These are phyloP conservation scores for Monosporascus sp. DNA, from an alignment of 2,329 filamentous ascomycete species.

Conservation along the genomic window DNA sequence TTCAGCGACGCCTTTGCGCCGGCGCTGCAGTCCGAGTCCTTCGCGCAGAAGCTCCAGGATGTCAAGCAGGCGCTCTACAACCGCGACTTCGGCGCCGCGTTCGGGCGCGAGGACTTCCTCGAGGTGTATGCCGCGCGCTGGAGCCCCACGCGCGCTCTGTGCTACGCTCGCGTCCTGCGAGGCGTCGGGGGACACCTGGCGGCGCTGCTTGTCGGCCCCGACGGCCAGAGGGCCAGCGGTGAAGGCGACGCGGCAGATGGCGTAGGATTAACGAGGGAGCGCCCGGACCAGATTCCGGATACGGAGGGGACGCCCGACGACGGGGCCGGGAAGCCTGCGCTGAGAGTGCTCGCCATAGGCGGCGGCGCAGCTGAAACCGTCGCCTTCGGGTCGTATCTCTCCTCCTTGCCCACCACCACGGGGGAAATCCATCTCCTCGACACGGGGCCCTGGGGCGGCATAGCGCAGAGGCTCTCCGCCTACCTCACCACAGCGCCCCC, in stretches of 20 bases:
- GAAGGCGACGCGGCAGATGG: background rate
- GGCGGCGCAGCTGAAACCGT: conserved; percentile 59
- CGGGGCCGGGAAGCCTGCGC: conserved; percentile 1
- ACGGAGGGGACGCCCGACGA: conserved; percentile 4
- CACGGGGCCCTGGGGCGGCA: conserved; percentile 68
- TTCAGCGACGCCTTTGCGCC: conserved; percentile 45
- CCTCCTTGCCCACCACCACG: conserved; percentile 9
- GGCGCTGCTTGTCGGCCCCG: conserved; percentile 13
- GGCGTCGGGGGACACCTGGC: conserved; percentile 30
- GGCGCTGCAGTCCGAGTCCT: conserved; percentile 39
- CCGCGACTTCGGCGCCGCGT: conserved; percentile 77
- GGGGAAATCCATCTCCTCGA: conserved; percentile 63
- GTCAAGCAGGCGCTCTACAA: conserved; percentile 83
- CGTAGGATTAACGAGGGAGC: no score
- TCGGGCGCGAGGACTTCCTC: conserved; percentile 64
- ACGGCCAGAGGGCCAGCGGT: conserved; percentile 1
- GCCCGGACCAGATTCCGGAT: background rate
- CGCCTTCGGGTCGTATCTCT: conserved; percentile 43
- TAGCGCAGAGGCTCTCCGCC: conserved; percentile 53
- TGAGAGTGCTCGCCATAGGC: conserved; percentile 44
- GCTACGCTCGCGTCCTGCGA: conserved; percentile 60
- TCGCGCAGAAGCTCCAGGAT: conserved; percentile 61
- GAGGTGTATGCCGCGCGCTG: conserved; percentile 83
- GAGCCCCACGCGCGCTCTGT: conserved; percentile 81
- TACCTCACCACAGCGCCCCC: conserved; percentile 47